These are phyloP conservation scores for Penicillium glabrum DNA, from an alignment of 2,329 filamentous ascomycete species.

Conservation along the genomic window DNA sequence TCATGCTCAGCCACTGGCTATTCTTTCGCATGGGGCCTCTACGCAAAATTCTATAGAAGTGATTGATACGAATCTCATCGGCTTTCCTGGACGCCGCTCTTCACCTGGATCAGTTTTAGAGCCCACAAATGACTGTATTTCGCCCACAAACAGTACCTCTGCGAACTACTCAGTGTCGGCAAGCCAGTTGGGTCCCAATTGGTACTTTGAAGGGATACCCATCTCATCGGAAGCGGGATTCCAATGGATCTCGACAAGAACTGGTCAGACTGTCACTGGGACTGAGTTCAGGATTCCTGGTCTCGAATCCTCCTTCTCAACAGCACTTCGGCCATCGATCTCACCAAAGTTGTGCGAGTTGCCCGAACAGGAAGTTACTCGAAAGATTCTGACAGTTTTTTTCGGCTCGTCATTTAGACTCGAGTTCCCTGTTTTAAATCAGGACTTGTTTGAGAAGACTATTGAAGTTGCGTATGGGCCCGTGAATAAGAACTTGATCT, in stretches of 20 bases:
- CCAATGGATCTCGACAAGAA: conserved; percentile 17
- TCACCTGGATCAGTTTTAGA: neutral
- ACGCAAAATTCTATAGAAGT: neutral
- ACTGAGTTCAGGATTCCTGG: conserved; percentile 12
- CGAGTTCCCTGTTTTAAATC: conserved; percentile 11
- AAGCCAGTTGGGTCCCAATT: conserved; percentile 16
- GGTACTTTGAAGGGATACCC: conserved; percentile 20
- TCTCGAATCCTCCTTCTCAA: neutral
- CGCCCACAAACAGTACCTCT: neutral
- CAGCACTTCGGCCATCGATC: neutral
- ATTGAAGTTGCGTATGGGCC: conserved; percentile 12
- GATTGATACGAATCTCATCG: neutral
- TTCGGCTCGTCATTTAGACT: conserved; percentile 9
- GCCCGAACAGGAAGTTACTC: conserved; percentile 6
- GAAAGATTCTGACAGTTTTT: conserved; percentile 1
- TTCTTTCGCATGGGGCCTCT: neutral
- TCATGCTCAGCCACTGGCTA: neutral
- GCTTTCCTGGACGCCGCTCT: neutral
- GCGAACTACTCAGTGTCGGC: neutral
- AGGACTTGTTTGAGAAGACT: conserved; percentile 5
- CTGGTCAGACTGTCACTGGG: conserved; percentile 8
- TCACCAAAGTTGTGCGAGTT: conserved; percentile 1
- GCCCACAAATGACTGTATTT: too few species aligned
- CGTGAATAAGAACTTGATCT: neutral
- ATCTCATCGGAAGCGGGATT: conserved; percentile 14